phyloP scores from a whole-genome alignment of 306 rosid species.

The Astragalus membranaceus region DNA sequence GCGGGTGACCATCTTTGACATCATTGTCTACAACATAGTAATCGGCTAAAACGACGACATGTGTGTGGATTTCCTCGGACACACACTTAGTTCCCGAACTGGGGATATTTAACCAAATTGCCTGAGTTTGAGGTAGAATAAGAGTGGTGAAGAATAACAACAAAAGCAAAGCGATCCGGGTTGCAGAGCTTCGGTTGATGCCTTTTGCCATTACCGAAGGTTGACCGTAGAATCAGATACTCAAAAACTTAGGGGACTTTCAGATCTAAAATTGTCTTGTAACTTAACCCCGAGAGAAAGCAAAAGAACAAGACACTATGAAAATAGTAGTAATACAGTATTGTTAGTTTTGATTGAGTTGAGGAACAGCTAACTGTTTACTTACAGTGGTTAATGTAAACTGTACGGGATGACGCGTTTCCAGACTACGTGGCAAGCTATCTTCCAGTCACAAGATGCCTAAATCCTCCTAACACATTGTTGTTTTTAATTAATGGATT shows the following conservation, averaged over 20 bases:
- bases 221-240: conserved; percentile 1
- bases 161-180: conserved; percentile 6
- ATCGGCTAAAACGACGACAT: conserved; percentile 51
- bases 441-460: no score
- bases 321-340: no score
- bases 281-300: neutral
- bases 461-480: no score
- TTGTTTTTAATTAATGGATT: no score
- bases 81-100: conserved; percentile 48
- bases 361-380: no score
- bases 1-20: conserved; percentile 1
- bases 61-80: conserved; percentile 48
- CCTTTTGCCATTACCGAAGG: conserved; percentile 18
- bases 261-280: conserved; percentile 24
- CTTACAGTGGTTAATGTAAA: no score
- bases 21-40: conserved; percentile 45
- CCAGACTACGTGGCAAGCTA: no score
- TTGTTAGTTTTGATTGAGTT: no score
- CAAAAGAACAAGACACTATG: neutral
- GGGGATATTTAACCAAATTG: conserved; percentile 40
- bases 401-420: no score
- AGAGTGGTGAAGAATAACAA: conserved; percentile 14
- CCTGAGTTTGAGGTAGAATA: conserved; percentile 20
- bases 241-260: neutral
- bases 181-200: conserved; percentile 1